Conservation (phyloP, 192 early-diverging fungal species). For the Phlyctochytrium bullatum region DNA sequence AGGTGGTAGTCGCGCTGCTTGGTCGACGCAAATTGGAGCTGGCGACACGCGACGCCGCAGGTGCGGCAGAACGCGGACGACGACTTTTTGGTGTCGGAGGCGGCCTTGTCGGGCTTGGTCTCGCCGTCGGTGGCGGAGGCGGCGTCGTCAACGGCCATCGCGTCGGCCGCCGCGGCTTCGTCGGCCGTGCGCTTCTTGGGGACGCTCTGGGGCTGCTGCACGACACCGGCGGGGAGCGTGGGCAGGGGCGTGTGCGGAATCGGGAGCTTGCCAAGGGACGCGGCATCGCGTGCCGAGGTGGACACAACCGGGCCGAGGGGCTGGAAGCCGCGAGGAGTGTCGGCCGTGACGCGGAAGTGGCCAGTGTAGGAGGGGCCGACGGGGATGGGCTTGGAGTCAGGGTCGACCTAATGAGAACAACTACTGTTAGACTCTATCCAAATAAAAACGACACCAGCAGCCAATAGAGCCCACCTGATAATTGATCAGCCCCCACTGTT, state of each 20-base stretch:
- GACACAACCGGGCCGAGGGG: constrained; percentile 73
- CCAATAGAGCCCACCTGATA: constrained; percentile 87
- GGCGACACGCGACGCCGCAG: constrained; percentile 80
- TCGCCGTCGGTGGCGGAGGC: neutral
- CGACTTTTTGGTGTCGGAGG: too few species aligned
- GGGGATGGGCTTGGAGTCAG: constrained; percentile 84
- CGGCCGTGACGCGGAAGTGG: constrained; percentile 95
- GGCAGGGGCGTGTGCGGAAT: neutral
- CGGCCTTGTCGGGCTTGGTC: constrained; percentile 22
- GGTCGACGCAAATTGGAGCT: constrained; percentile 76
- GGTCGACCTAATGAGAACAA: constrained; percentile 67
- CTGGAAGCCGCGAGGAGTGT: constrained; percentile 88
- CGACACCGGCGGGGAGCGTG: neutral
- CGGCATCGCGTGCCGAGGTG: constrained; percentile 2
- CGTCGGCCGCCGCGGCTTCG: constrained; percentile 2
- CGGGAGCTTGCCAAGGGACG: neutral
- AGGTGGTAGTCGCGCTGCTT: constrained; percentile 66
- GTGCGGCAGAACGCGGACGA: too few species aligned
- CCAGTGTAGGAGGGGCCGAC: constrained; percentile 95
- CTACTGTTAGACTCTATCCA: neutral
- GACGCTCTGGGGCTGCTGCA: neutral
- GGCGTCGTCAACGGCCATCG: neutral
- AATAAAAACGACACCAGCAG: neutral
- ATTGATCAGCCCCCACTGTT: constrained; percentile 99
- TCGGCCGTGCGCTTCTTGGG: constrained; percentile 8